Base-by-base conservation (phyloP, 768 basidiomycete species). In the Artomyces pyxidatus region DNA sequence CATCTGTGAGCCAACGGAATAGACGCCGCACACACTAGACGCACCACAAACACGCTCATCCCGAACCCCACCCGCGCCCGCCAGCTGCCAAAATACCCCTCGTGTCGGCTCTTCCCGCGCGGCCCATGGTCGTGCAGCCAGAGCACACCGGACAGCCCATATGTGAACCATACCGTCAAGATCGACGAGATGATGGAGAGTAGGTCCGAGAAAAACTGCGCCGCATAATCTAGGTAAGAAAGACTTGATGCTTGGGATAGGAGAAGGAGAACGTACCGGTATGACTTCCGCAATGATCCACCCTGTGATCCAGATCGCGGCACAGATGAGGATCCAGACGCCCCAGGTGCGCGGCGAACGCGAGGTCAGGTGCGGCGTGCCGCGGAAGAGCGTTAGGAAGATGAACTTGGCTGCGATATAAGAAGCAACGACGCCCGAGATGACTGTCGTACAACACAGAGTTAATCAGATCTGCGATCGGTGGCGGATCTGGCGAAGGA, bases 381-480 rank as follows among this genome's bases (percentile, higher is more conserved):
- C 42, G n/a, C 42, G 42, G 28, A 44, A 44, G 28, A 44, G 42
- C 27, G 42, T 44, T 12, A 44, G 25, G 42, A 44, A 44, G 23
- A 44, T 28, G 42, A 44, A 44, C n/a, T 44, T 44, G 6, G 42
- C 42, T n/a, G 17, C 42, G n/a, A 44, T 23, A 27, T 25, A 26
- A 12, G 42, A 44, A 11, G 42, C 42, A 14, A 44, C 42, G 42
- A 44, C 42, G 42, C 42, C 42, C 12, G 42, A 25, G 42, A 44
- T 28, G 27, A 44, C 42, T 44, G 27, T 16, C 4, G 39, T 5
- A 21, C 22, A 41, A 21, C 12, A n/a, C n/a, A n/a, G n/a, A n/a
- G n/a, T n/a, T n/a, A n/a, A 19, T 41, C 6, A 41, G 39, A 41
- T 12, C 39, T 41, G 11, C 11, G 22, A 6, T 4, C 11, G 5